phyloP scores from a whole-genome alignment of 768 basidiomycete genomes.

The Pisolithus albus region DNA sequence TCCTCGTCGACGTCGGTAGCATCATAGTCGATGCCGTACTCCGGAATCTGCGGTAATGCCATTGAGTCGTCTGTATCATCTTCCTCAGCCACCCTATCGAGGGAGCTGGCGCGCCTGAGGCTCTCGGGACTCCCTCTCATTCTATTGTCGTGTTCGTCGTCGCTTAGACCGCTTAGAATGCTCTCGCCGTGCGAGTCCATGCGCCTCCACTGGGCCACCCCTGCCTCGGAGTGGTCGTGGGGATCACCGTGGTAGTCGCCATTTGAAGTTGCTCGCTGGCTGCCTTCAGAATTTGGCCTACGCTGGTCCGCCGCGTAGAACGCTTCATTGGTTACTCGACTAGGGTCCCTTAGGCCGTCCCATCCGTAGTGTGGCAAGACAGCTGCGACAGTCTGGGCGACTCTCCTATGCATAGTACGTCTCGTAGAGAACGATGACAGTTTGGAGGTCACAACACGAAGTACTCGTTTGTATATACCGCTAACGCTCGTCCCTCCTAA shows the following conservation, averaged over 20 bases:
- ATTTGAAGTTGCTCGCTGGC: conserved; percentile 10
- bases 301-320: not conserved
- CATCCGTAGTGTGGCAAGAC: conserved; percentile 17
- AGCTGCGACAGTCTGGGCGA: conserved; percentile 25
- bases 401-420: conserved; percentile 25
- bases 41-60: conserved; percentile 4
- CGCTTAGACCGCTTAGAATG: conserved; percentile 25
- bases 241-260: conserved; percentile 17
- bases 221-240: conserved; percentile 13
- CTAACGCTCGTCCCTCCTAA: conserved; percentile 6
- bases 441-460: conserved; percentile 9
- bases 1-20: conserved; percentile 36
- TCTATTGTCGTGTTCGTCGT: conserved; percentile 19
- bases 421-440: not conserved
- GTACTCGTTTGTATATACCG: conserved; percentile 5
- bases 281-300: not conserved
- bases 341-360: conserved; percentile 16
- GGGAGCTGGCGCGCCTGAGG: conserved; percentile 18
- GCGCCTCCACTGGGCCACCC: conserved; percentile 23
- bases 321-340: conserved; percentile 10
- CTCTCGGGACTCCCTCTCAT: conserved; percentile 31
- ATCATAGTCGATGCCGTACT: conserved; percentile 11
- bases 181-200: conserved; percentile 28
- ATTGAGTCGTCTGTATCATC: conserved; percentile 11
- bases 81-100: conserved; percentile 37